Percentiles rank a stretch among this genome's conserved stretches.
Evolutionary conservation across 441 rosid genomes (phyloP).

Genomic region (Adansonia madagascariensis): DNA sequence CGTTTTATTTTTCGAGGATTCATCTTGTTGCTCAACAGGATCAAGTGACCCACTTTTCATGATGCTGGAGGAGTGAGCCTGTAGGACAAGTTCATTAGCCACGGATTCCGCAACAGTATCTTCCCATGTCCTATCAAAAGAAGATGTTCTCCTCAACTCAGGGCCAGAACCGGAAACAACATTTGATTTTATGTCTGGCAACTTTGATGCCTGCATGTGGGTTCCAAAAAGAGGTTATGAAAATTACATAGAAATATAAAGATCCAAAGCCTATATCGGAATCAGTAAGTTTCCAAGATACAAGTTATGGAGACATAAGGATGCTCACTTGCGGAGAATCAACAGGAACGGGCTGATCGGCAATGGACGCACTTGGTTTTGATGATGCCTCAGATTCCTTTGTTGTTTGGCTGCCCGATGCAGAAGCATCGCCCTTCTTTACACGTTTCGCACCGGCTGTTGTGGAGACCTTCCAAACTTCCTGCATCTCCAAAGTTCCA

Average conservation of each 20-base stretch:
- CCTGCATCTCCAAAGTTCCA: slow-evolving; percentile 55
- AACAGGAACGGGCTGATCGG: slow-evolving; percentile 39
- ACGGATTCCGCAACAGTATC: slow-evolving; percentile 94
- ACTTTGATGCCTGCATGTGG: slow-evolving; percentile 46
- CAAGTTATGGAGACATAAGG: slow-evolving; percentile 22
- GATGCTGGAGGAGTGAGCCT: slow-evolving; percentile 31
- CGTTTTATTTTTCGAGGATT: slow-evolving; percentile 61
- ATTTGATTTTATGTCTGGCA: slow-evolving; percentile 40
- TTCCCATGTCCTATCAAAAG: slow-evolving; percentile 95
- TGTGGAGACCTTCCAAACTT: slow-evolving; percentile 97
- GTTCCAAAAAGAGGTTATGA: slow-evolving; percentile 12
- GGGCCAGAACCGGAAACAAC: slow-evolving; percentile 45
- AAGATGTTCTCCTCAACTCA: slow-evolving; percentile 88
- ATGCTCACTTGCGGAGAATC: slow-evolving; percentile 51
- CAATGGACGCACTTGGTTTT: slow-evolving; percentile 45
- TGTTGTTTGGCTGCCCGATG: slow-evolving; percentile 46
- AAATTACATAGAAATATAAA: slow-evolving; percentile 13
- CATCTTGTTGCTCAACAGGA: slow-evolving; percentile 72
- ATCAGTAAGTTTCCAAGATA: slow-evolving; percentile 10
- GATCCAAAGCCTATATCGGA: slow-evolving; percentile 3
- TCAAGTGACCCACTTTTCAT: slow-evolving; percentile 45
- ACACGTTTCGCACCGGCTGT: slow-evolving; percentile 87
- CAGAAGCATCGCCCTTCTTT: slow-evolving; percentile 83
- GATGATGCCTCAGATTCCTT: slow-evolving; percentile 66
- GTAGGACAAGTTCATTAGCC: slow-evolving; percentile 81